These are phyloP conservation scores for Penicillium sp. DNA, from an alignment of 2,329 filamentous ascomycete species.

Conservation along the genomic window DNA sequence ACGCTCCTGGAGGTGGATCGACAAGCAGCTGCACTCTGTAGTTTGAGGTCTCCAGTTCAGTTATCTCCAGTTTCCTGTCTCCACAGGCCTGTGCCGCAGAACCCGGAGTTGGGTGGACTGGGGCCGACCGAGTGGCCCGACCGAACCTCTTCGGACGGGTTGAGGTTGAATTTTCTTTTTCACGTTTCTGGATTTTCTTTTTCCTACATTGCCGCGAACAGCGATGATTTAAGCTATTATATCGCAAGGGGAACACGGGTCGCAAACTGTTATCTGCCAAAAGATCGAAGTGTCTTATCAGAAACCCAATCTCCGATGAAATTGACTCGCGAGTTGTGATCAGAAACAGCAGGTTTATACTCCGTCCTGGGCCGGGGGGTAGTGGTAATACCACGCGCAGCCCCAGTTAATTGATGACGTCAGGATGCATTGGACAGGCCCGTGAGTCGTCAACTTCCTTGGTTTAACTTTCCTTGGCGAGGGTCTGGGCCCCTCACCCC, in stretches of 20 bases:
- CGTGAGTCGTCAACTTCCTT: slow-evolving; percentile 24
- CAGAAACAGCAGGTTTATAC: neutral
- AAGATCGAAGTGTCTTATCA: slow-evolving; percentile 13
- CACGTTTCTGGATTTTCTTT: neutral
- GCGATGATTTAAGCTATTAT: neutral
- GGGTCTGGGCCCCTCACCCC: slow-evolving; percentile 21
- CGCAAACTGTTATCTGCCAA: neutral
- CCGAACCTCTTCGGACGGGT: slow-evolving; percentile 7
- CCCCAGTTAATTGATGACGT: slow-evolving; percentile 21
- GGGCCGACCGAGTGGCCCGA: slow-evolving; percentile 6
- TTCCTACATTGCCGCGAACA: neutral
- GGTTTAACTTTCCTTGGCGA: slow-evolving; percentile 24
- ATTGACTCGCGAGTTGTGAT: neutral
- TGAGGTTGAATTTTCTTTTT: neutral
- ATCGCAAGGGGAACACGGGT: neutral
- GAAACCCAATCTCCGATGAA: neutral
- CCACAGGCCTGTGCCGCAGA: slow-evolving; percentile 21
- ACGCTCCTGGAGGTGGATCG: slow-evolving; percentile 17
- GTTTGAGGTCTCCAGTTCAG: neutral
- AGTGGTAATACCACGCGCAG: slow-evolving; percentile 19
- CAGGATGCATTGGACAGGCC: slow-evolving; percentile 25
- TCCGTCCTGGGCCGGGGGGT: neutral
- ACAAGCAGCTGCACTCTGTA: slow-evolving; percentile 23
- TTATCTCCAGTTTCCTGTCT: slow-evolving; percentile 16
- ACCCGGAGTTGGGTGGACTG: slow-evolving; percentile 15